Base-by-base conservation (phyloP, 2,329 filamentous ascomycete genomes). In the Cladosporium sp. region DNA sequence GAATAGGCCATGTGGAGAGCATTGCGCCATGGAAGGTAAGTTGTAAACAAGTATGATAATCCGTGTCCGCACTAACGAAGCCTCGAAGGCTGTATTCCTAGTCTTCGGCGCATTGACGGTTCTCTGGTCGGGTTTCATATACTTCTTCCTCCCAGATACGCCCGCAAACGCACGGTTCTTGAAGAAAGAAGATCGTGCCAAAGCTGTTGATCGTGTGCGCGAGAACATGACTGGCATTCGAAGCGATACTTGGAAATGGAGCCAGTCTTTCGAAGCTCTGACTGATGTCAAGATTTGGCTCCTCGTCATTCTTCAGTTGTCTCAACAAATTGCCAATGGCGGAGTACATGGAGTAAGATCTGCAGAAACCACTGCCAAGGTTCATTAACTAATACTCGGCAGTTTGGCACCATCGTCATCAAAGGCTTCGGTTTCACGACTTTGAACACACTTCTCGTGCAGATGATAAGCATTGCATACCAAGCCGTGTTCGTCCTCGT, bases 141-240 rank as follows among this genome's bases (percentile, higher is more conserved):
- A 82, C 66, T 70, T 79, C 17, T 78, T 81, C 52, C 84, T 88
- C 77, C 86, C 85, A 0, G 85, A 88, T 62, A 85, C 83, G 0
- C 85, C 85, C 0, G 74, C 79, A 0, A 79, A 84, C 64, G 78
- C 83, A 1, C 80, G 78, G 17, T 74, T 87, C 15, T n/a, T 45
- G 13, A 45, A 28, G 15, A 45, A 19, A 6, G 42, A 45, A 3
- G 42, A 45, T 19, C 42, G 42, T 3, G 24, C 22, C 15, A 45
- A 45, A 25, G 42, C 42, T 10, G 3, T 45, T 28, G 42, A 45
- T 15, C 42, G 42, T 24, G 42, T 45, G 42, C 42, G 42, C 6
- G 42, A 45, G 24, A 76, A 77, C 53, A 72, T 74, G 58, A 74
- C 71, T 65, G 74, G 74, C 40, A 70, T 75, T n/a, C 69, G 69